These are phyloP conservation scores for Tuber indicum DNA, from an alignment of 495 filamentous ascomycete species.

Conservation along the genomic window DNA sequence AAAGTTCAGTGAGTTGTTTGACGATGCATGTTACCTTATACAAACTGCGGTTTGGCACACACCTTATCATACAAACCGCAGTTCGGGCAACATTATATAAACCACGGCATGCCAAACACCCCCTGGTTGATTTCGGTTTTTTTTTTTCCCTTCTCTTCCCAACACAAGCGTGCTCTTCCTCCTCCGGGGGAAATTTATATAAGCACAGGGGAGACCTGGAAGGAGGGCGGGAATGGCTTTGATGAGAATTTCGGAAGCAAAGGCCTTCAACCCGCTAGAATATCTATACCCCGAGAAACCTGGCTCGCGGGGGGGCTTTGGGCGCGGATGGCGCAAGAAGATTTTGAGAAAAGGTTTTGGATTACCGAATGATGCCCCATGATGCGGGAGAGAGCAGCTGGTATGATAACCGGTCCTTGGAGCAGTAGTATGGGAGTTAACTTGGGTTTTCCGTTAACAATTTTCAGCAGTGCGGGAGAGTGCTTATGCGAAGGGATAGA, in stretches of 20 bases:
- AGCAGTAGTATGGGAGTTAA: not conserved
- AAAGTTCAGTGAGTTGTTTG: no score
- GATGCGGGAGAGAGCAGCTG: not conserved
- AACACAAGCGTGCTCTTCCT: not conserved
- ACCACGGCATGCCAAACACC: no score
- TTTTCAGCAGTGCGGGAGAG: not conserved
- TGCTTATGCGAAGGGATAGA: no score
- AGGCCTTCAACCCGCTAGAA: not conserved
- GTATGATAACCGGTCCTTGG: not conserved
- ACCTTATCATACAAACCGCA: no score
- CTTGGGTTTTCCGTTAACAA: not conserved
- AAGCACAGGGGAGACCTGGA: not conserved
- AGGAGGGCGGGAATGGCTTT: not conserved
- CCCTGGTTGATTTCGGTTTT: not conserved
- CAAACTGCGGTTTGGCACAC: no score
- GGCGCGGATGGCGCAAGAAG: not conserved
- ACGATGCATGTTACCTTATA: no score
- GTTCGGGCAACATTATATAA: no score
- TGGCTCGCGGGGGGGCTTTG: not conserved
- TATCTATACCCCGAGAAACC: not conserved
- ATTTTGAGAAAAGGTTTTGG: not conserved
- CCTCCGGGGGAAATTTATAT: not conserved
- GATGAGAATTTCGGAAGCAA: not conserved
- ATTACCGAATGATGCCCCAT: not conserved
- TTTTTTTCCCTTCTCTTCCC: not conserved